Evolutionary conservation across 2,329 filamentous ascomycete species (phyloP), one percentile per base, ranked within the genome.

Genomic region (Cladosporium sphaerospermum): DNA sequence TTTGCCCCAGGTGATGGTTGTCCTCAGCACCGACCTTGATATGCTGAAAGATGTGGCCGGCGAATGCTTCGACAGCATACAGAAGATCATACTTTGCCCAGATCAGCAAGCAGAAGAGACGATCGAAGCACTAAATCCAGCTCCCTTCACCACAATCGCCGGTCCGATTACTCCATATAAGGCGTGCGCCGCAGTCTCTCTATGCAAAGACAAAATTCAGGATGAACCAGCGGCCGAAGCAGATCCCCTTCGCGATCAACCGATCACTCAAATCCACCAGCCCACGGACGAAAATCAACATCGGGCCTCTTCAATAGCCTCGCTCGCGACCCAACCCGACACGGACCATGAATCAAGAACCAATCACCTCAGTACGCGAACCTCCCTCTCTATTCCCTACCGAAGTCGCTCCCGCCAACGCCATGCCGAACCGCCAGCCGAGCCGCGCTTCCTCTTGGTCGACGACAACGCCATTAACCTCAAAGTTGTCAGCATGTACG

Each of bases 401-500:
- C 23, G 23, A 28, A 28, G 23, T 28, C 48, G 48, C n/a, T 44
- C 48, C 9, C 4, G 23, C 13, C n/a, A 10, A 13, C 34, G 31
- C 14, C 10, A 16, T n/a, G 32, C 31, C 1, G 31, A 36, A 32
- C 11, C 2, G 6, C 36, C 36, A 7, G 28, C 36, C 2, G 51
- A 39, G 2, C 41, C 41, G 18, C 43, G 32, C 3, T 49, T 63
- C 11, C 54, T 62, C 6, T 52, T 62, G 11, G 61, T 62, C 1
- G 60, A 63, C 37, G 59, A 63, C 55, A 62, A 62, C 40, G 16
- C 23, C 10, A 58, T 61, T 39, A 61, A 61, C 28, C 54, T 62
- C 31, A 41, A 52, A 10, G 40, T 62, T 11, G 42, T 59, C 9
- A 41, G 36, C 31, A 59, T 53, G 16, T 61, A 45, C 52, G 54